Conservation (phyloP, 169 alveolate genomes). For the Plasmodium vinckei region DNA sequence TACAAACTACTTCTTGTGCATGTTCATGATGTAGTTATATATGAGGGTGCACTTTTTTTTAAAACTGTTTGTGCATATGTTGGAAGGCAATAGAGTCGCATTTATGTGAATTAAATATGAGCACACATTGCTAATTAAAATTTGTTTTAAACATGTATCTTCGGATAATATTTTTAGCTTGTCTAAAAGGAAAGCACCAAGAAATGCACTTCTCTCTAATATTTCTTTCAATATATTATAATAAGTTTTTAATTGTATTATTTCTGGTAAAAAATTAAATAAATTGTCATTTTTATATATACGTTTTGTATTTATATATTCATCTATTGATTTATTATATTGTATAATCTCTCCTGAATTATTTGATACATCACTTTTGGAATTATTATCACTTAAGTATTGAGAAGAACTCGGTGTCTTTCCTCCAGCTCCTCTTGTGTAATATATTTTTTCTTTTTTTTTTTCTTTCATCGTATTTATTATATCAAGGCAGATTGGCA, state of each 20-base stretch:
- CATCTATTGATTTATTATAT: slow-evolving; percentile 58
- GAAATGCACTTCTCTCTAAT: slow-evolving; percentile 54
- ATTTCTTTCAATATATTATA: slow-evolving; percentile 62
- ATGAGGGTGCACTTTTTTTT: slow-evolving; percentile 62
- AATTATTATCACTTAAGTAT: slow-evolving; percentile 33
- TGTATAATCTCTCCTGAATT: slow-evolving; percentile 30
- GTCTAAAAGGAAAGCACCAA: slow-evolving; percentile 61
- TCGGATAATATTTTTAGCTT: slow-evolving; percentile 35
- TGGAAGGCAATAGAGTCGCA: slow-evolving; percentile 53
- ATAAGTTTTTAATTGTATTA: slow-evolving; percentile 20
- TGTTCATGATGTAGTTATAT: slow-evolving; percentile 43
- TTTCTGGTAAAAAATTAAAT: slow-evolving; percentile 69
- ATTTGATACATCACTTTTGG: slow-evolving; percentile 16
- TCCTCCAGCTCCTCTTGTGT: slow-evolving; percentile 19
- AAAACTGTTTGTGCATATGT: slow-evolving; percentile 38
- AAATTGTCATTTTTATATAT: slow-evolving; percentile 45
- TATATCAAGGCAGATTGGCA: slow-evolving; percentile 67
- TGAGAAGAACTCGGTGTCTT: background rate
- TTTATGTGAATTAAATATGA: slow-evolving; percentile 65
- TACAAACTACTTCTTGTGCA: slow-evolving; percentile 28
- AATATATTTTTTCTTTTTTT: slow-evolving; percentile 55
- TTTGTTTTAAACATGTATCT: slow-evolving; percentile 53
- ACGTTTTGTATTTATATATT: slow-evolving; percentile 45
- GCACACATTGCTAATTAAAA: slow-evolving; percentile 44
- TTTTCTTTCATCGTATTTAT: slow-evolving; percentile 53